A percentile compares a stretch with the other conserved stretches of the same genome.
Conservation (phyloP, 352 stramenopile species). For the Phytophthora sansomeana region DNA sequence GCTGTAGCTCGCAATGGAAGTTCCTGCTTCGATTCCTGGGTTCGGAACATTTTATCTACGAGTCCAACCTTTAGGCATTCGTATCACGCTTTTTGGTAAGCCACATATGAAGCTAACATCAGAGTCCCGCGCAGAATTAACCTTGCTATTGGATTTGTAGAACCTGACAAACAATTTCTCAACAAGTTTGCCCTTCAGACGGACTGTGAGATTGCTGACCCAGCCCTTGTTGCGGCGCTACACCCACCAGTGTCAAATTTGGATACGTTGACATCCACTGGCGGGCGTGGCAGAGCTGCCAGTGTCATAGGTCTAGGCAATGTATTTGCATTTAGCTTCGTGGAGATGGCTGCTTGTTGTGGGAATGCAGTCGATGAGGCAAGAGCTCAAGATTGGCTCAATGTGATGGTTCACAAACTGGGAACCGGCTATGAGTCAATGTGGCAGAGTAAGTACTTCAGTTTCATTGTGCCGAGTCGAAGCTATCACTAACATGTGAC, state of each 20-base stretch:
- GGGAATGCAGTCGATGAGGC: conserved; percentile 47
- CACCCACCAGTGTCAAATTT: conserved; percentile 9
- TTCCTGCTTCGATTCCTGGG: conserved; percentile 69
- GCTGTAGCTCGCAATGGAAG: conserved; percentile 75
- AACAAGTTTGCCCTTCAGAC: conserved; percentile 57
- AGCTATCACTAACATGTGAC: not conserved
- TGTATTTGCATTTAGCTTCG: conserved; percentile 57
- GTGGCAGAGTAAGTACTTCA: conserved; percentile 42
- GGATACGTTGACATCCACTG: conserved; percentile 1
- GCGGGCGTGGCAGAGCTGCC: conserved; percentile 4
- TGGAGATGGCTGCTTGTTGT: conserved; percentile 80
- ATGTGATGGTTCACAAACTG: conserved; percentile 60
- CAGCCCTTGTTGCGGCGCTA: conserved; percentile 14
- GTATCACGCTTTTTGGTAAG: conserved; percentile 70
- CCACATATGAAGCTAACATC: not conserved
- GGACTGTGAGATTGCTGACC: conserved; percentile 32
- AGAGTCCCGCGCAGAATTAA: not conserved
- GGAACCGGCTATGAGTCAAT: conserved; percentile 65
- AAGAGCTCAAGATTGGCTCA: conserved; percentile 71
- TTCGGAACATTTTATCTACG: conserved; percentile 69
- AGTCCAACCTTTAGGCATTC: conserved; percentile 60
- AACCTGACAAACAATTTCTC: conserved; percentile 66
- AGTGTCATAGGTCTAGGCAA: conserved; percentile 18
- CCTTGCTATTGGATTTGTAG: conserved; percentile 24
- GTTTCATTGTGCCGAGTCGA: not conserved